Evolutionary conservation across 495 filamentous ascomycete genomes (phyloP).

Genomic region (Copromyces sp.): DNA sequence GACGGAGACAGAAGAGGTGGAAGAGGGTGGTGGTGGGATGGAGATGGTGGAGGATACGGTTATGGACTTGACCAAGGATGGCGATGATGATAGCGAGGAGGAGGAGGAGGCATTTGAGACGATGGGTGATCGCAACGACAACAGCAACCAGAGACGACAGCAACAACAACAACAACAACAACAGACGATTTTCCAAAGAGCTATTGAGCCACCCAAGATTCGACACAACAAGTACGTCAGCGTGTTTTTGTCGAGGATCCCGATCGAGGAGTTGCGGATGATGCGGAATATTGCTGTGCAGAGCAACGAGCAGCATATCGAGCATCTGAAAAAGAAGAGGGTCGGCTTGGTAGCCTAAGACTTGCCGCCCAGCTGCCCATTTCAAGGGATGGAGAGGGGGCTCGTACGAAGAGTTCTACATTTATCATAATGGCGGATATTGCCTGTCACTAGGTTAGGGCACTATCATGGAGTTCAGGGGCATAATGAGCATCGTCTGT

Average conservation of each 20-base stretch:
- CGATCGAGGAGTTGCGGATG: conserved; percentile 39
- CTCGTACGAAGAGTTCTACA: not conserved
- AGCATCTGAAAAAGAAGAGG: conserved; percentile 14
- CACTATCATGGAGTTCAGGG: not conserved
- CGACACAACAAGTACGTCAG: conserved; percentile 38
- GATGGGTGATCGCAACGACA: conserved; percentile 18
- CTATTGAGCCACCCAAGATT: conserved; percentile 22
- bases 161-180: not conserved
- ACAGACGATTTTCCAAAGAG: conserved; percentile 35
- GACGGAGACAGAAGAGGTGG: conserved; percentile 22
- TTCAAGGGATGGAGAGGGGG: not conserved
- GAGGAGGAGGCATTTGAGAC: conserved; percentile 39
- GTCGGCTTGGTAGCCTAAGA: conserved; percentile 9
- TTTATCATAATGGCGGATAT: not conserved
- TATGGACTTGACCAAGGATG: conserved; percentile 14
- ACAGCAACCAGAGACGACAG: not conserved
- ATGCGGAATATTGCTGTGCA: conserved; percentile 20
- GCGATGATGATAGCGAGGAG: conserved; percentile 1
- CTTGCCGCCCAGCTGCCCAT: not conserved
- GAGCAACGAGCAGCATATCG: conserved; percentile 25
- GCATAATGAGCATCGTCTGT: not conserved
- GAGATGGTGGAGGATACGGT: conserved; percentile 31
- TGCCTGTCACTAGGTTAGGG: not conserved
- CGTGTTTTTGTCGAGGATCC: conserved; percentile 47
- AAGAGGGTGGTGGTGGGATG: conserved; percentile 13